Conservation (phyloP, 2,329 filamentous ascomycete species). For the Fusarium sp. region DNA sequence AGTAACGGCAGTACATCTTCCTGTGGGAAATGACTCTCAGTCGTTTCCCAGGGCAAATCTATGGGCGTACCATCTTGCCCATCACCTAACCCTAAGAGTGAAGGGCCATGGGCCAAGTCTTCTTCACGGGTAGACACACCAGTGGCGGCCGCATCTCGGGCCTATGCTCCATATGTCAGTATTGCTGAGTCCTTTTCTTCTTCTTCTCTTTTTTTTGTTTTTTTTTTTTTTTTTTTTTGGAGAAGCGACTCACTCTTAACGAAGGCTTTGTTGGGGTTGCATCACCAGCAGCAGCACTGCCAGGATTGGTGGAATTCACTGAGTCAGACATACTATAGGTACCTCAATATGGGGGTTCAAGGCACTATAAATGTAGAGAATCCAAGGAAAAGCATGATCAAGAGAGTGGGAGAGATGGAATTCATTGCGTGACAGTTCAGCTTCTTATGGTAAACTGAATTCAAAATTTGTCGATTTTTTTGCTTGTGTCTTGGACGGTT, state of each 20-base stretch:
- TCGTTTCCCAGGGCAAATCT: accelerated
- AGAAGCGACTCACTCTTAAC: neutral
- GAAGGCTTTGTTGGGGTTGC: neutral
- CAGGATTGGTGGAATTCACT: neutral
- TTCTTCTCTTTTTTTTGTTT: too few species aligned
- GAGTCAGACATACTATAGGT: neutral
- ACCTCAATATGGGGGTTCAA: accelerated
- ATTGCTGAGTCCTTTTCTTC: too few species aligned
- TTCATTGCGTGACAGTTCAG: neutral
- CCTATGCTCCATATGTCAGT: neutral
- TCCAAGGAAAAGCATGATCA: accelerated
- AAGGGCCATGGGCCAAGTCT: too few species aligned
- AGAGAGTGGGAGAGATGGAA: too few species aligned
- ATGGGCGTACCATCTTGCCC: neutral
- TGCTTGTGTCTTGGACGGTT: neutral
- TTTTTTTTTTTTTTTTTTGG: too few species aligned
- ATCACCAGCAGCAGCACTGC: too few species aligned
- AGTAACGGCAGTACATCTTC: accelerated
- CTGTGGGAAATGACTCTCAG: accelerated
- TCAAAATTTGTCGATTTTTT: neutral
- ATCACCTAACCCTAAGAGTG: neutral
- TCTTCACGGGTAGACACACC: neutral
- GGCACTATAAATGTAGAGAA: accelerated
- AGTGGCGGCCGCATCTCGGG: accelerated
- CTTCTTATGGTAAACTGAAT: neutral